These are phyloP conservation scores for Lablab purpureus DNA, from an alignment of 306 rosid species.

Conservation along the genomic window DNA sequence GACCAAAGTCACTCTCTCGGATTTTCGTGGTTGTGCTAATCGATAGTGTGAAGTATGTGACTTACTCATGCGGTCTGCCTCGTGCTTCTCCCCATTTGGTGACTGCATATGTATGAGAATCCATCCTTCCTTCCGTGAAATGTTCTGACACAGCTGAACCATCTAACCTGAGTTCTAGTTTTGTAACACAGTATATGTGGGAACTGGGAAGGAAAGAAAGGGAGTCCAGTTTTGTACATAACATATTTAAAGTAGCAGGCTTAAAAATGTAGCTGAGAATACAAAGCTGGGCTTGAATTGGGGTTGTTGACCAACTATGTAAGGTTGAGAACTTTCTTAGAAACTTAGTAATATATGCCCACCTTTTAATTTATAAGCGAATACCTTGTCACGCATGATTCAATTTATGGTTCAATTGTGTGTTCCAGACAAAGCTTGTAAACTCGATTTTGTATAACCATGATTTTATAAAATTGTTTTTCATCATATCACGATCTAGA, in stretches of 20 bases:
- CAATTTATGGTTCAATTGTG: neutral
- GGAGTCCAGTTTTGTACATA: conserved; percentile 52
- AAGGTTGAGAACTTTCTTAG: conserved; percentile 29
- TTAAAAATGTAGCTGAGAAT: conserved; percentile 13
- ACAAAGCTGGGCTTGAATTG: conserved; percentile 25
- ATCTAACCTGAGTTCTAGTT: conserved; percentile 56
- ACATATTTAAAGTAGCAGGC: conserved; percentile 41
- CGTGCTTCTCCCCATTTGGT: conserved; percentile 71
- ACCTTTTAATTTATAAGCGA: conserved; percentile 8
- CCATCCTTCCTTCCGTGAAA: neutral
- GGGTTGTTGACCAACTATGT: conserved; percentile 34
- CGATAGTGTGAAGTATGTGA: conserved; percentile 91
- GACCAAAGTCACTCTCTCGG: conserved; percentile 79
- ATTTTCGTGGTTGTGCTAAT: conserved; percentile 83
- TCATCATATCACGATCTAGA: neutral
- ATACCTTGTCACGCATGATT: neutral
- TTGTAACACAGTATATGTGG: conserved; percentile 33
- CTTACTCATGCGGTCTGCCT: conserved; percentile 93
- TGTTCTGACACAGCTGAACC: conserved; percentile 31
- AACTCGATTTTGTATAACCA: conserved; percentile 8
- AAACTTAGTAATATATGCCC: conserved; percentile 10
- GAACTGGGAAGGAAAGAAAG: conserved; percentile 43
- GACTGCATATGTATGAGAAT: conserved; percentile 59
- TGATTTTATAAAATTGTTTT: neutral
- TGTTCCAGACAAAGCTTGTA: neutral